phyloP scores from a whole-genome alignment of 495 filamentous ascomycete genomes.

The Penicillium bovifimosum region DNA sequence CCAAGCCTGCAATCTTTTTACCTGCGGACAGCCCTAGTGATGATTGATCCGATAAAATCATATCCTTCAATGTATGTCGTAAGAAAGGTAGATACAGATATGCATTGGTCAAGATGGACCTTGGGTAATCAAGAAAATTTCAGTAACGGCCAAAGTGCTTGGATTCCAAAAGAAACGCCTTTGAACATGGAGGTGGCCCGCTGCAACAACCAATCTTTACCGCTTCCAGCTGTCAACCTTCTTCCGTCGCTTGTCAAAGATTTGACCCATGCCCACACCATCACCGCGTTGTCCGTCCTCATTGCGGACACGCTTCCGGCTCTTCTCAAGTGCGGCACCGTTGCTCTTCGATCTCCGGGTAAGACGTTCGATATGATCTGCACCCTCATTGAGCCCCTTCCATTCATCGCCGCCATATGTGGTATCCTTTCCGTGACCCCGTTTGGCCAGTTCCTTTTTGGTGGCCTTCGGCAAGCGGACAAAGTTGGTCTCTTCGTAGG shows the following conservation, averaged over 20 bases:
- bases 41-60: neutral
- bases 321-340: constrained; percentile 65
- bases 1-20: neutral
- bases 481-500: constrained; percentile 86
- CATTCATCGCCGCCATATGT: constrained; percentile 81
- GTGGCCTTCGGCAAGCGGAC: constrained; percentile 72
- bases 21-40: neutral
- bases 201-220: constrained; percentile 11
- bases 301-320: constrained; percentile 64
- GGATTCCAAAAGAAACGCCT: constrained; percentile 4
- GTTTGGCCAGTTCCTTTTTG: constrained; percentile 63
- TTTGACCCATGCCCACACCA: constrained; percentile 54
- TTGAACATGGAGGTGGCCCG: constrained; percentile 1
- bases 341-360: constrained; percentile 52
- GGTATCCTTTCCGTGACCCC: constrained; percentile 44
- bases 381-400: constrained; percentile 68
- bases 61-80: neutral
- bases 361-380: constrained; percentile 68
- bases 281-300: constrained; percentile 56
- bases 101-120: constrained; percentile 3
- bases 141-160: neutral
- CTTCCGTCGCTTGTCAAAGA: constrained; percentile 71
- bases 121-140: constrained; percentile 6
- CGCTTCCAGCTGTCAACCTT: constrained; percentile 56
- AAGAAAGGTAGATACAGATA: constrained; percentile 1